These are phyloP conservation scores for Dentipellis sp. DNA, from an alignment of 768 basidiomycete genomes.

Conservation along the genomic window DNA sequence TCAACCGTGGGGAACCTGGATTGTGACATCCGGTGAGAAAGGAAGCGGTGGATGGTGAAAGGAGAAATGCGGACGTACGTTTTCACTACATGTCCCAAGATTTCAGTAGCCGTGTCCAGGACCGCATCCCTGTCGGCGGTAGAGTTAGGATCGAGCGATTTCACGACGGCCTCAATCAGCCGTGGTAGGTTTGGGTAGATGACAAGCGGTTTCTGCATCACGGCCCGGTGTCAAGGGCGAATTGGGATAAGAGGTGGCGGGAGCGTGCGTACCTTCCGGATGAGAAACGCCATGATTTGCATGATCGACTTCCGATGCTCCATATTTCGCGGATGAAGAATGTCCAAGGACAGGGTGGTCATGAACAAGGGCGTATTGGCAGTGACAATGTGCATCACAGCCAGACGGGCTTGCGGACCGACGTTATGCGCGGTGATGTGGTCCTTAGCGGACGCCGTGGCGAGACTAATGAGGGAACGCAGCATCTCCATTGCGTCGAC, in stretches of 20 bases:
- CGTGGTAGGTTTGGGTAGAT: slow-evolving; percentile 77
- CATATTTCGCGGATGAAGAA: slow-evolving; percentile 64
- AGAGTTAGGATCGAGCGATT: slow-evolving; percentile 88
- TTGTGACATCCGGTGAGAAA: neutral
- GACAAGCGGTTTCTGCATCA: slow-evolving; percentile 67
- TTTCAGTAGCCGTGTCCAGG: slow-evolving; percentile 86
- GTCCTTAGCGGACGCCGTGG: slow-evolving; percentile 68
- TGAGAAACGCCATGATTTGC: slow-evolving; percentile 89
- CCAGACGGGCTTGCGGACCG: slow-evolving; percentile 69
- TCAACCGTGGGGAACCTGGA: slow-evolving; percentile 85
- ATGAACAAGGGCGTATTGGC: slow-evolving; percentile 86
- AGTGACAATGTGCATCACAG: slow-evolving; percentile 78
- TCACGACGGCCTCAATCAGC: slow-evolving; percentile 91
- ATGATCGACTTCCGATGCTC: slow-evolving; percentile 82
- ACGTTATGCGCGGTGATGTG: slow-evolving; percentile 57
- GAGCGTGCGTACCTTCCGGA: slow-evolving; percentile 58
- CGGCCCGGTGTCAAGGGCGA: neutral
- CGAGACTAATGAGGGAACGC: slow-evolving; percentile 72
- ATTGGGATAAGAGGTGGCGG: neutral
- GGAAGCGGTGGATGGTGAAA: neutral
- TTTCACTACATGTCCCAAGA: slow-evolving; percentile 88
- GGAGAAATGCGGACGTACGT: slow-evolving; percentile 42
- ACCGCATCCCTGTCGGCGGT: slow-evolving; percentile 74
- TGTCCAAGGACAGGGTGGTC: slow-evolving; percentile 87
- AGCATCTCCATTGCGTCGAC: slow-evolving; percentile 85